Conservation (phyloP, 345 rosid genomes). For the Citrus mangshanensis region DNA sequence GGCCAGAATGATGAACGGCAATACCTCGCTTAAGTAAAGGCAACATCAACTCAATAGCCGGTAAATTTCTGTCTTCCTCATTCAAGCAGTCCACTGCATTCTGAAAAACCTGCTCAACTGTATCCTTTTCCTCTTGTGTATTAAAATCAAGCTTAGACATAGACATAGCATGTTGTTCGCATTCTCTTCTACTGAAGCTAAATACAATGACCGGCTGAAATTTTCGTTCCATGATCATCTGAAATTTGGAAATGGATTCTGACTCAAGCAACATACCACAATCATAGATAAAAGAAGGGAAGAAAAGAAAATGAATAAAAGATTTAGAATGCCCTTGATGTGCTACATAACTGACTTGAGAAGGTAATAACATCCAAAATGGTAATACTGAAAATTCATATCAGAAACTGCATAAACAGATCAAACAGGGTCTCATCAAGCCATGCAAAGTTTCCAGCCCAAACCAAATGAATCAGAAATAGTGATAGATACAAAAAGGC, state of each 20-base stretch:
- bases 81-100: conserved; percentile 86
- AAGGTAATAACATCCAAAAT: neutral
- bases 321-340: neutral
- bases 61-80: conserved; percentile 92
- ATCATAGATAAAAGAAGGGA: neutral
- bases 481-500: neutral
- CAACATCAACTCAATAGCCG: conserved; percentile 95
- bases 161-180: conserved; percentile 96
- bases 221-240: conserved; percentile 97
- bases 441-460: neutral
- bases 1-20: conserved; percentile 99
- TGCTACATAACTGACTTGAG: neutral
- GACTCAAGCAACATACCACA: neutral
- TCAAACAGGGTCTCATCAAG: neutral
- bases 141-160: conserved; percentile 98
- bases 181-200: conserved; percentile 99
- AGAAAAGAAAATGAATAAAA: neutral
- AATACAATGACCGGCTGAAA: conserved; percentile 96
- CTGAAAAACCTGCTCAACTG: conserved; percentile 72
- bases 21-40: conserved; percentile 96
- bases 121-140: conserved; percentile 76
- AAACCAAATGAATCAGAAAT: conserved; percentile 1
- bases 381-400: neutral
- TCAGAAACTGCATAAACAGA: neutral
- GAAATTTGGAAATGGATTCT: conserved; percentile 22